Evolutionary conservation across 2,329 filamentous ascomycete species (phyloP).

Genomic region (Paraconiothyrium brasiliense): DNA sequence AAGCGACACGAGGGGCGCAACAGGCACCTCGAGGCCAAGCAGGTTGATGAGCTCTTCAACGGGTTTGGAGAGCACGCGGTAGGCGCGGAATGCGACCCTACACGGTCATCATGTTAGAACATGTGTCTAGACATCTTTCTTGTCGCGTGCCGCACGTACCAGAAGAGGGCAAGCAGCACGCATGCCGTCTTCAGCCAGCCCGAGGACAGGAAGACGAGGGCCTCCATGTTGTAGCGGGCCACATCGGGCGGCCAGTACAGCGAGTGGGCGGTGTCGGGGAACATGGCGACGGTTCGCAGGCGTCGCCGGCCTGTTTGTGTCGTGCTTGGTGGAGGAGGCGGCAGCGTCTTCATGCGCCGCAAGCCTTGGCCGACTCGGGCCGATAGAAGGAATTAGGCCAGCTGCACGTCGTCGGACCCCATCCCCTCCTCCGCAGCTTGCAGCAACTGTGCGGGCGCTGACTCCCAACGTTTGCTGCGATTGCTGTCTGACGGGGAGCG

Average conservation of each 20-base stretch:
- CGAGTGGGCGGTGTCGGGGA: slow-evolving; percentile 41
- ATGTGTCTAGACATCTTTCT: slow-evolving; percentile 3
- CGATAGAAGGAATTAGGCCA: slow-evolving; percentile 12
- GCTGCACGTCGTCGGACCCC: not conserved
- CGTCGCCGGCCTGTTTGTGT: slow-evolving; percentile 22
- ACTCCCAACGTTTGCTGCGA: not conserved
- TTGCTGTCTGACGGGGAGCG: not conserved
- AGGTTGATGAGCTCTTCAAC: slow-evolving; percentile 91
- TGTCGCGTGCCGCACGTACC: slow-evolving; percentile 29
- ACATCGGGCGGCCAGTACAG: slow-evolving; percentile 47
- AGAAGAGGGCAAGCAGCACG: slow-evolving; percentile 48
- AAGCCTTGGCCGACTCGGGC: slow-evolving; percentile 24
- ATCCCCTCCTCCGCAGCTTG: slow-evolving; percentile 1
- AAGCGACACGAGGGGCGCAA: slow-evolving; percentile 86
- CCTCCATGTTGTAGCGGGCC: slow-evolving; percentile 48
- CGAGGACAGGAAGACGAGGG: slow-evolving; percentile 44
- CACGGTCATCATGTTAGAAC: not conserved
- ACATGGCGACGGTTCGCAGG: slow-evolving; percentile 34
- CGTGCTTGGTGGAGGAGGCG: not conserved
- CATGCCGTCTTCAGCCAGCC: slow-evolving; percentile 48
- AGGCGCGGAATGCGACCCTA: slow-evolving; percentile 86
- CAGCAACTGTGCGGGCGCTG: not conserved
- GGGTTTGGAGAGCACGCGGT: slow-evolving; percentile 88
- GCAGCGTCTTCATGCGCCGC: not conserved
- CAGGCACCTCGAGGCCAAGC: slow-evolving; percentile 92